Percentiles rank a stretch among this genome's conserved stretches.
phyloP scores from a whole-genome alignment of 2,329 filamentous ascomycete genomes.

The Venturia carpophila region DNA sequence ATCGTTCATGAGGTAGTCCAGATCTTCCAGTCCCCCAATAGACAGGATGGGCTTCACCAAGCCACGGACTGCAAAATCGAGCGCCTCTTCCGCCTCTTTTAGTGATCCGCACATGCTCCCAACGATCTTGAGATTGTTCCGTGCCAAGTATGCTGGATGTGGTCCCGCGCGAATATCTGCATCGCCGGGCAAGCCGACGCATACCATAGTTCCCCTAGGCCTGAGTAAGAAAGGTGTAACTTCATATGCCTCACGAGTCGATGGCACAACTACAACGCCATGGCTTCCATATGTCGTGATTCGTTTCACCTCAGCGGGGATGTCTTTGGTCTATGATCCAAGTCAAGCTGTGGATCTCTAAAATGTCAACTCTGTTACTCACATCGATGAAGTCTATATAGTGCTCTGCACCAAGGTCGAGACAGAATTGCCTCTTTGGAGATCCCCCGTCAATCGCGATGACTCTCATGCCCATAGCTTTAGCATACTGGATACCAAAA shows the following conservation, averaged over 20 bases:
- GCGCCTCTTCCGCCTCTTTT: constrained; percentile 75
- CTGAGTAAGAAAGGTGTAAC: constrained; percentile 45
- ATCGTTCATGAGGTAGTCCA: constrained; percentile 2
- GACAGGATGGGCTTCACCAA: constrained; percentile 54
- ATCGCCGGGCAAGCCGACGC: constrained; percentile 77
- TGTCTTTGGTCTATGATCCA: constrained; percentile 25
- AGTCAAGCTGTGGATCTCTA: neutral
- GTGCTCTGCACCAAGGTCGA: constrained; percentile 58
- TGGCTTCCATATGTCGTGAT: constrained; percentile 34
- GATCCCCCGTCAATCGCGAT: constrained; percentile 78
- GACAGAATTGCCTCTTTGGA: constrained; percentile 54
- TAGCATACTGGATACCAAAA: constrained; percentile 78
- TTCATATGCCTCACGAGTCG: constrained; percentile 26
- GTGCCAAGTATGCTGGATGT: constrained; percentile 73
- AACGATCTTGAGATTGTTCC: constrained; percentile 85
- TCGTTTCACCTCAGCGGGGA: constrained; percentile 29
- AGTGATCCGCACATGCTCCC: constrained; percentile 92
- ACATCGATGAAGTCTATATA: constrained; percentile 73
- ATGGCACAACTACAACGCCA: constrained; percentile 32
- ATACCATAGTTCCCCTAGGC: constrained; percentile 71
- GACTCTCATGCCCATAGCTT: constrained; percentile 75
- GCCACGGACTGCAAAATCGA: constrained; percentile 81
- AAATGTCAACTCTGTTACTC: neutral
- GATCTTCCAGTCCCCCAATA: constrained; percentile 9
- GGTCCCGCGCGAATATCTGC: constrained; percentile 62